Conservation (phyloP, 2,329 filamentous ascomycete genomes). For the Rhytidhysteron rufulum region DNA sequence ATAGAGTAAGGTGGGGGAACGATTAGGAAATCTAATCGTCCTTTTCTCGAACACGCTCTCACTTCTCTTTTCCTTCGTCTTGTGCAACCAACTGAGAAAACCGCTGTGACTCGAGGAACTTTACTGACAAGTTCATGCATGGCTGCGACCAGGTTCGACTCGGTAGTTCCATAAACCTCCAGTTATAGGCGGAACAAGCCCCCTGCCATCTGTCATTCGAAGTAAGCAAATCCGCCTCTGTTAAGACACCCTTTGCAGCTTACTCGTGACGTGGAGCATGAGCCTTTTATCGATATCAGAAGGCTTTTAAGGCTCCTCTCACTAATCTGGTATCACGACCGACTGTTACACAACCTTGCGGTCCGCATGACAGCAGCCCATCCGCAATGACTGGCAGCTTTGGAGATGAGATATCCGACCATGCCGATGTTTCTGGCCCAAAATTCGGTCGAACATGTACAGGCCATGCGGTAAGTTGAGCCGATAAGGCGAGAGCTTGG, state of each 20-base stretch:
- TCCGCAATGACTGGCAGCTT: neutral
- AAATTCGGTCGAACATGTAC: neutral
- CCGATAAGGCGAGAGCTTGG: neutral
- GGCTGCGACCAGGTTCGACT: neutral
- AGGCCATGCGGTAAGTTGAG: neutral
- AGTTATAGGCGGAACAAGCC: neutral
- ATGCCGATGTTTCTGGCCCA: neutral
- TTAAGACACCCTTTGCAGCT: too few relatives aligned
- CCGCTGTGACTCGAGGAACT: neutral
- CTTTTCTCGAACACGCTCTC: neutral
- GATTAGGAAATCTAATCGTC: neutral
- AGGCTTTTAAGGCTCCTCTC: neutral
- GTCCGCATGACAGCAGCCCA: neutral
- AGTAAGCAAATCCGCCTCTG: too few relatives aligned
- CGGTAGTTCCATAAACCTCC: neutral
- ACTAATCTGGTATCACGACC: too few relatives aligned
- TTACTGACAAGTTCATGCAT: neutral
- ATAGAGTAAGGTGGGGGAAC: neutral
- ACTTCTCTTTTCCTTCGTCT: neutral
- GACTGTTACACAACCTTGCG: neutral
- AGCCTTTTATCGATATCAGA: neutral
- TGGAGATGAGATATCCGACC: neutral
- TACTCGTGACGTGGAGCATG: too few relatives aligned
- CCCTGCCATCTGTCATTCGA: neutral
- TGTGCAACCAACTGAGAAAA: neutral